Conservation (phyloP, 2,329 filamentous ascomycete species). For the Pseudocercospora pini-densiflorae region DNA sequence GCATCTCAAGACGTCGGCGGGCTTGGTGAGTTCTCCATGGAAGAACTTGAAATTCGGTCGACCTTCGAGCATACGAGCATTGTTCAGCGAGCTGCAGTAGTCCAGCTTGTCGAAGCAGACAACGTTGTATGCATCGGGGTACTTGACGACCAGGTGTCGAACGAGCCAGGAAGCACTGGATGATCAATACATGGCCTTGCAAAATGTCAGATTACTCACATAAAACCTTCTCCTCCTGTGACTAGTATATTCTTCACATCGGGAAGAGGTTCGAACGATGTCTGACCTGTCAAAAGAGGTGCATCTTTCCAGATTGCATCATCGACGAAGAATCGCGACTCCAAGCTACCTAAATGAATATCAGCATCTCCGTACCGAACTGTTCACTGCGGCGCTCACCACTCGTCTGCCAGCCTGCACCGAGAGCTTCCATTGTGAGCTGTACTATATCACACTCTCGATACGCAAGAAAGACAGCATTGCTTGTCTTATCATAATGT, state of each 20-base stretch:
- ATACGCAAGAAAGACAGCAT: neutral
- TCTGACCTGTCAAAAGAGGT: constrained; percentile 70
- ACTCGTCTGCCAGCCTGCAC: constrained; percentile 24
- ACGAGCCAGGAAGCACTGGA: constrained; percentile 79
- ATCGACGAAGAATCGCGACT: constrained; percentile 53
- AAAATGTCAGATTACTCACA: constrained; percentile 54
- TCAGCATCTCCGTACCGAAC: neutral
- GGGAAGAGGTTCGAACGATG: constrained; percentile 69
- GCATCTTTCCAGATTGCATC: constrained; percentile 73
- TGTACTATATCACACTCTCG: neutral
- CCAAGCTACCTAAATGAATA: constrained; percentile 38
- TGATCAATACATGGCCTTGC: neutral
- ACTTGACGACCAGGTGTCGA: constrained; percentile 75
- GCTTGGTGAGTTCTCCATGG: constrained; percentile 77
- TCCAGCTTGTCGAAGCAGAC: constrained; percentile 85
- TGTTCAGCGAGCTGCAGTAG: constrained; percentile 80
- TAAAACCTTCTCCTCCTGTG: constrained; percentile 83
- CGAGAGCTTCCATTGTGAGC: constrained; percentile 21
- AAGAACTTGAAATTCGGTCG: constrained; percentile 78
- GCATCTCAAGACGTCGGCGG: constrained; percentile 70
- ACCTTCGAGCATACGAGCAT: constrained; percentile 70
- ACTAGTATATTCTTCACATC: constrained; percentile 82
- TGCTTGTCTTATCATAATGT: neutral
- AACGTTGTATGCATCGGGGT: constrained; percentile 75
- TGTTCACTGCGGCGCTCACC: constrained; percentile 19